phyloP scores from a whole-genome alignment of 192 early-diverging fungal genomes.

The Piromyces finnis region DNA sequence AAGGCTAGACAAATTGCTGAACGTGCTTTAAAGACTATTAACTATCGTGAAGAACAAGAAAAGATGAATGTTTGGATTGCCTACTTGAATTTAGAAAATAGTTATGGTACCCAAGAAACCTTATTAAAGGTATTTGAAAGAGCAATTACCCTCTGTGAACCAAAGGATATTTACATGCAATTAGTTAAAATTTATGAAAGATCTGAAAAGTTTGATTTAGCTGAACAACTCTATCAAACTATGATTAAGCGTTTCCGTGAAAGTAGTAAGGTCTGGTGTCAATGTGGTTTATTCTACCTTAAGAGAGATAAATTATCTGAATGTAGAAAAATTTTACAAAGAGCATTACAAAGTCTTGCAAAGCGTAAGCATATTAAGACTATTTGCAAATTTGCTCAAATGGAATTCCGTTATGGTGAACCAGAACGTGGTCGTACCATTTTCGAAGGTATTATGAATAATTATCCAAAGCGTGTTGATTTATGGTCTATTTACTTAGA shows the following conservation, averaged over 20 bases:
- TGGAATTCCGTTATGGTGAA: constrained; percentile 96
- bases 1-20: constrained; percentile 88
- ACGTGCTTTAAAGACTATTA: constrained; percentile 81
- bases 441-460: constrained; percentile 85
- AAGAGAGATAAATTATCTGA: constrained; percentile 52
- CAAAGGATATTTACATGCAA: constrained; percentile 74
- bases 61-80: constrained; percentile 98
- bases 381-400: constrained; percentile 83
- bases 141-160: constrained; percentile 66
- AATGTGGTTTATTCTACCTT: constrained; percentile 64
- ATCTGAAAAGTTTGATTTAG: constrained; percentile 55
- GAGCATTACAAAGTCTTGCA: constrained; percentile 61
- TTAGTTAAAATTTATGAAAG: constrained; percentile 81
- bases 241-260: constrained; percentile 73
- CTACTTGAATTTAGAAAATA: constrained; percentile 86
- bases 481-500: constrained; percentile 95
- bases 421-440: constrained; percentile 92
- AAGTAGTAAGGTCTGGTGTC: constrained; percentile 81
- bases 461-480: constrained; percentile 84
- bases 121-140: constrained; percentile 72
- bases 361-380: constrained; percentile 93
- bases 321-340: constrained; percentile 63
- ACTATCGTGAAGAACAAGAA: constrained; percentile 82
- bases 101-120: constrained; percentile 67
- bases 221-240: constrained; percentile 48